A percentile compares a stretch with the other conserved stretches of the same genome.
Evolutionary conservation across 2,329 filamentous ascomycete species (phyloP).

Genomic region (Phialocephala subalpina): DNA sequence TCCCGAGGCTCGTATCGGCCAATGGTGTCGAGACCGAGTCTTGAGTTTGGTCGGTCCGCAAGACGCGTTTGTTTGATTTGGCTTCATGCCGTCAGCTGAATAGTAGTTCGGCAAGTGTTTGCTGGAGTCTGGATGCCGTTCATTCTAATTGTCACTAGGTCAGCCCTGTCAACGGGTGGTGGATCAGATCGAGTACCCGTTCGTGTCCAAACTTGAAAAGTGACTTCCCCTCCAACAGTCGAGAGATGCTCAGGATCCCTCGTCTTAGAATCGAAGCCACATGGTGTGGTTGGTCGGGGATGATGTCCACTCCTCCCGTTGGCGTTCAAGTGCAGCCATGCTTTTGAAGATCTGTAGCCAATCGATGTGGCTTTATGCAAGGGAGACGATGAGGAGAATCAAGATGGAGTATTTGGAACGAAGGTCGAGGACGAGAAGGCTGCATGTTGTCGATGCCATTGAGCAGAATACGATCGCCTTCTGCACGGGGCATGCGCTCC

Average conservation of each 20-base stretch:
- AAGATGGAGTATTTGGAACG: background rate
- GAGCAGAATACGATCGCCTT: background rate
- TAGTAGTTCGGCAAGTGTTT: background rate
- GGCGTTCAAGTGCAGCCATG: conserved; percentile 1
- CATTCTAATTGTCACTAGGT: background rate
- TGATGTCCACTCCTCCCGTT: background rate
- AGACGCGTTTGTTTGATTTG: background rate
- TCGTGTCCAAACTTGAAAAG: conserved; percentile 4
- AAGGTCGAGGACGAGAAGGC: background rate
- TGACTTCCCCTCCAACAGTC: conserved; percentile 8
- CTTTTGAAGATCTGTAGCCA: background rate
- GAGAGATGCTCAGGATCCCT: background rate
- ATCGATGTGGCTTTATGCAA: background rate
- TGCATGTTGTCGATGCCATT: background rate
- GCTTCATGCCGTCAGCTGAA: background rate
- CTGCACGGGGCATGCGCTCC: background rate
- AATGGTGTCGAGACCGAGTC: background rate
- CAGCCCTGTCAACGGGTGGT: conserved; percentile 16
- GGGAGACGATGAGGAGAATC: background rate
- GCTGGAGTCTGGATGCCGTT: background rate
- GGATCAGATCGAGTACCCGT: conserved; percentile 25
- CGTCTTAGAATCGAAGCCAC: background rate
- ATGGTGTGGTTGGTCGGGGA: background rate
- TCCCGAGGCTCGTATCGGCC: background rate
- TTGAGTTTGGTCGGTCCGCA: background rate